These are phyloP conservation scores for Phytophthora vignae DNA, from an alignment of 352 stramenopile genomes.

Conservation along the genomic window DNA sequence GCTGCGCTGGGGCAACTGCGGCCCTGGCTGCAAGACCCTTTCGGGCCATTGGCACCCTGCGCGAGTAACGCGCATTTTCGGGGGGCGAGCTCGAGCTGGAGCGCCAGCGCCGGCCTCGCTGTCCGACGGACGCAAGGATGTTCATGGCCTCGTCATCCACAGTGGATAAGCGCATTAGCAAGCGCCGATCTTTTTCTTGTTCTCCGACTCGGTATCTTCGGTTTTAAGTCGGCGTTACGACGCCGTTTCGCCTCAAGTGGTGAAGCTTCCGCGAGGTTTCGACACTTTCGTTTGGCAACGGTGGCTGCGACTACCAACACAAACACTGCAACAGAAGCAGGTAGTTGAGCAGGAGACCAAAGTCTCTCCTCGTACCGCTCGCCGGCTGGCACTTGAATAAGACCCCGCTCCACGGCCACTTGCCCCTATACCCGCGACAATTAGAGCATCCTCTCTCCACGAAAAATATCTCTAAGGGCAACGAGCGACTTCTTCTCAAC, in stretches of 20 bases:
- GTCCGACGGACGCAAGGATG: too few relatives aligned
- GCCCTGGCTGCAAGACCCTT: neutral
- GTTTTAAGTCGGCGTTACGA: slow-evolving; percentile 6
- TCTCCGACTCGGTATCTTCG: slow-evolving; percentile 3
- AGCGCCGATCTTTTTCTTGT: neutral
- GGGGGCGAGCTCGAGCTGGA: too few relatives aligned
- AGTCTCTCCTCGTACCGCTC: too few relatives aligned
- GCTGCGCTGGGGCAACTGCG: neutral
- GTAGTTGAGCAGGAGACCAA: neutral
- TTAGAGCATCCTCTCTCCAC: too few relatives aligned
- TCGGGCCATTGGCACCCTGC: neutral
- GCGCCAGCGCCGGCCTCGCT: neutral
- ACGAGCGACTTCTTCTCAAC: neutral
- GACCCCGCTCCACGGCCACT: neutral
- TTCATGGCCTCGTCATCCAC: neutral
- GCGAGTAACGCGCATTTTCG: neutral
- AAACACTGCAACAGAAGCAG: neutral
- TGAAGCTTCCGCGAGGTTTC: neutral
- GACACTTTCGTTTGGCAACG: neutral
- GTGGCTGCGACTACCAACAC: neutral
- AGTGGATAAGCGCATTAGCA: slow-evolving; percentile 4
- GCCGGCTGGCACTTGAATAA: neutral
- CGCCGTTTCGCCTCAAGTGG: neutral
- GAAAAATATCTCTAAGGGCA: neutral
- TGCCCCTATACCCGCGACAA: neutral